Evolutionary conservation across 2,329 filamentous ascomycete genomes (phyloP).

Genomic region (Cladosporium sp.): DNA sequence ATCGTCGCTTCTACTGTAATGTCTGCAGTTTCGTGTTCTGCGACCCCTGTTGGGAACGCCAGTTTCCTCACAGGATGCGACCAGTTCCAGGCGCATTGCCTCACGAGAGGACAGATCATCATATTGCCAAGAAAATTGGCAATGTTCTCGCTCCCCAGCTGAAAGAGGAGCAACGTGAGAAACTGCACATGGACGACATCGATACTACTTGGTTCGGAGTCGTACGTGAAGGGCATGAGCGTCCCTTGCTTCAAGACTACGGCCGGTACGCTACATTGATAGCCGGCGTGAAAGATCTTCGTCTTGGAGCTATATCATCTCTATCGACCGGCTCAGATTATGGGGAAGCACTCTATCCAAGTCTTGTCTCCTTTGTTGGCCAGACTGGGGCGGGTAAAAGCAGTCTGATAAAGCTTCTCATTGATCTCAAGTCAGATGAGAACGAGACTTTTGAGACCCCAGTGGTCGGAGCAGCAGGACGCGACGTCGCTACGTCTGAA

Average conservation of each 20-base stretch:
- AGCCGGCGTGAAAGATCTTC: conserved; percentile 34
- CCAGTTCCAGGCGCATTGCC: conserved; percentile 25
- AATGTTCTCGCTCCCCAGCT: conserved; percentile 31
- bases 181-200: conserved; percentile 39
- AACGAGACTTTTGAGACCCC: conserved; percentile 22
- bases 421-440: conserved; percentile 41
- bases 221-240: conserved; percentile 32
- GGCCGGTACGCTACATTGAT: conserved; percentile 49
- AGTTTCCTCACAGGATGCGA: not conserved
- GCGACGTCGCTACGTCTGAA: conserved; percentile 45
- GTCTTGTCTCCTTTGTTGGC: conserved; percentile 39
- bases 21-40: conserved; percentile 6
- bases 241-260: conserved; percentile 43
- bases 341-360: conserved; percentile 31
- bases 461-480: conserved; percentile 20
- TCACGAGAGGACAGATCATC: conserved; percentile 39
- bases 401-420: conserved; percentile 52
- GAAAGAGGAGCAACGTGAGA: conserved; percentile 34
- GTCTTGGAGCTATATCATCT: not conserved
- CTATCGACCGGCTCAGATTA: not conserved
- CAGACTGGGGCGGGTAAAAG: conserved; percentile 50
- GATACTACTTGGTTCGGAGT: conserved; percentile 44
- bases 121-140: conserved; percentile 32
- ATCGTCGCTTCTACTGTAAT: conserved; percentile 10
- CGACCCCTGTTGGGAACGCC: conserved; percentile 6